These are phyloP conservation scores for Nemania serpens DNA, from an alignment of 2,329 filamentous ascomycete species.

Conservation along the genomic window DNA sequence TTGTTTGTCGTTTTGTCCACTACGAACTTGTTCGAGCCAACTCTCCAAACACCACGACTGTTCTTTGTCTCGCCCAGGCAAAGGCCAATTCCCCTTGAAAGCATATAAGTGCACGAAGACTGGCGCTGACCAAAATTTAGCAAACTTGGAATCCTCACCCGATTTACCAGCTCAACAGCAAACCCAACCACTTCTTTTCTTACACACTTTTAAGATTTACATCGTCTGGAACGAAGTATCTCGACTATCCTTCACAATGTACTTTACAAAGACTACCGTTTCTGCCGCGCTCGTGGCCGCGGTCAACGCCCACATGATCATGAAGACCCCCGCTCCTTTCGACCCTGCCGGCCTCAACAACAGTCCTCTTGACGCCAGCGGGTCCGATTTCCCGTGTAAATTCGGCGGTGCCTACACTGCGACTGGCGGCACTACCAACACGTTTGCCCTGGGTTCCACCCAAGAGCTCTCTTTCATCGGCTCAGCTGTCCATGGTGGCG, in stretches of 20 bases:
- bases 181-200: conserved; percentile 34
- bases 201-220: conserved; percentile 34
- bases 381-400: conserved; percentile 85
- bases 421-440: conserved; percentile 55
- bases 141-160: conserved; percentile 20
- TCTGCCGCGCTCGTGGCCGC: conserved; percentile 61
- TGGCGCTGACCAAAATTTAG: conserved; percentile 9
- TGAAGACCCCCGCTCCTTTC: conserved; percentile 71
- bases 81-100: neutral
- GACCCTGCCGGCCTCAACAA: conserved; percentile 52
- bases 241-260: conserved; percentile 54
- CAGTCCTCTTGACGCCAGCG: conserved; percentile 63
- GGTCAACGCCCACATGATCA: conserved; percentile 75
- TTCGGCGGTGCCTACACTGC: conserved; percentile 52
- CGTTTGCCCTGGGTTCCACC: conserved; percentile 65
- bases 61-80: conserved; percentile 4
- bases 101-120: conserved; percentile 8
- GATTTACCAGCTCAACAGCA: conserved; percentile 32
- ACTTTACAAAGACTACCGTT: conserved; percentile 53
- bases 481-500: conserved; percentile 82
- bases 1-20: conserved; percentile 26
- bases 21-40: conserved; percentile 19
- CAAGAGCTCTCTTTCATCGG: conserved; percentile 71
- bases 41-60: conserved; percentile 6
- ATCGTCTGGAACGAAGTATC: conserved; percentile 51